Percentiles rank a stretch among this genome's conserved stretches.
Conservation (phyloP, 2,329 filamentous ascomycete genomes). For the Aspergillus sojae region DNA sequence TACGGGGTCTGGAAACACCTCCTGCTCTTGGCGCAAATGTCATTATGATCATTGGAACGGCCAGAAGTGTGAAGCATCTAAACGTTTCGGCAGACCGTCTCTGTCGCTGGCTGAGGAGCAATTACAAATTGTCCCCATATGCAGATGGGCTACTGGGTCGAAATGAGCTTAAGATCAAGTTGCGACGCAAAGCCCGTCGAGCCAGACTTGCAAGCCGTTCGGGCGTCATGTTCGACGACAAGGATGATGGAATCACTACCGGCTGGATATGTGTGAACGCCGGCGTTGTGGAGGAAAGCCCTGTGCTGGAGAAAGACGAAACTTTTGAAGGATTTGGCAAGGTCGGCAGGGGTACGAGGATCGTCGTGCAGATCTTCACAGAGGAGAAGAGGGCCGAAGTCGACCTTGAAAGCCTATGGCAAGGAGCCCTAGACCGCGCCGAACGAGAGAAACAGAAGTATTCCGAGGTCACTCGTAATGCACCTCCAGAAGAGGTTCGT, state of each 20-base stretch:
- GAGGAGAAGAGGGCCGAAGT: constrained; percentile 70
- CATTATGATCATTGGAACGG: constrained; percentile 90
- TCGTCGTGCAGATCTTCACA: constrained; percentile 73
- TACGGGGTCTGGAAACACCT: constrained; percentile 81
- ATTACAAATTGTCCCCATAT: constrained; percentile 71
- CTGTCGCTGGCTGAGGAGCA: constrained; percentile 78
- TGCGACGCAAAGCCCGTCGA: constrained; percentile 77
- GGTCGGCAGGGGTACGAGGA: constrained; percentile 57
- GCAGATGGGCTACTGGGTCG: constrained; percentile 88
- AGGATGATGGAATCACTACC: constrained; percentile 85
- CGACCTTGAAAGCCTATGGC: constrained; percentile 68
- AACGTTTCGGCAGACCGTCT: constrained; percentile 90
- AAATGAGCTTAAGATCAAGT: constrained; percentile 86
- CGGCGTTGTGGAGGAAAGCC: constrained; percentile 64
- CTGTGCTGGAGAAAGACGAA: constrained; percentile 31
- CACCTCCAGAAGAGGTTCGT: constrained; percentile 28
- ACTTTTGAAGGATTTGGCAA: constrained; percentile 76
- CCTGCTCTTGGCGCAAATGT: constrained; percentile 85
- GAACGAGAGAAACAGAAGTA: constrained; percentile 41
- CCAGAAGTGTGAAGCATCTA: constrained; percentile 88
- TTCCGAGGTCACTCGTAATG: constrained; percentile 26
- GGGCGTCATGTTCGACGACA: constrained; percentile 57
- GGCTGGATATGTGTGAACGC: constrained; percentile 97
- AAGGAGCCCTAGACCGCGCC: constrained; percentile 46
- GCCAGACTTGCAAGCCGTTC: constrained; percentile 77